phyloP scores from a whole-genome alignment of 208 protist genomes.

The Leishmania tarentolae region DNA sequence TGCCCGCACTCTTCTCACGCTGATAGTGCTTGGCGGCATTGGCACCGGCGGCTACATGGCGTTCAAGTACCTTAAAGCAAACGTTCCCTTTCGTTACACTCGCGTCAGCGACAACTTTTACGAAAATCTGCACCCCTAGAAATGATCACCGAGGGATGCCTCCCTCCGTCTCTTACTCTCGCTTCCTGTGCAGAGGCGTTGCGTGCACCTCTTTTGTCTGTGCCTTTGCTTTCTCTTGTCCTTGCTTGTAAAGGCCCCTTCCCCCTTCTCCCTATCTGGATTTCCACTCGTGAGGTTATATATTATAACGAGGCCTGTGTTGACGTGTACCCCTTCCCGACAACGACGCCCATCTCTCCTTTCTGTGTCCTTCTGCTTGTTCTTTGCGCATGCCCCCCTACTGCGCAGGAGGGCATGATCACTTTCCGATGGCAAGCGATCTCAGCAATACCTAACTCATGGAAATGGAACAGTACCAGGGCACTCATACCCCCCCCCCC shows the following conservation, averaged over 20 bases:
- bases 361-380: background rate
- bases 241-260: background rate
- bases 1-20: conserved; percentile 5
- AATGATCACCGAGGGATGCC: background rate
- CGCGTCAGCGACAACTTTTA: conserved; percentile 62
- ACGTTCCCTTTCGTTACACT: conserved; percentile 15
- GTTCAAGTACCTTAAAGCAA: conserved; percentile 12
- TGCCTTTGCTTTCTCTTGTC: background rate
- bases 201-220: background rate
- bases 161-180: background rate
- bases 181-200: background rate
- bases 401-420: background rate
- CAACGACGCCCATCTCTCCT: background rate
- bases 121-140: conserved; percentile 38
- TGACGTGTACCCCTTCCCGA: background rate
- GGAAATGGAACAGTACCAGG: too few species aligned
- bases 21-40: conserved; percentile 16
- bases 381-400: background rate
- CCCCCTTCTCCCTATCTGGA: background rate
- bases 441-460: too few species aligned
- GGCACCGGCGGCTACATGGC: conserved; percentile 11
- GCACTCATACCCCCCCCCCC: too few species aligned
- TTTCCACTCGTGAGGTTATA: background rate
- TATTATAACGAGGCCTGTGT: background rate
- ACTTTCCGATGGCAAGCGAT: too few species aligned